phyloP scores from a whole-genome alignment of 176 grass and related monocot genomes.

The Oryza meyeriana region DNA sequence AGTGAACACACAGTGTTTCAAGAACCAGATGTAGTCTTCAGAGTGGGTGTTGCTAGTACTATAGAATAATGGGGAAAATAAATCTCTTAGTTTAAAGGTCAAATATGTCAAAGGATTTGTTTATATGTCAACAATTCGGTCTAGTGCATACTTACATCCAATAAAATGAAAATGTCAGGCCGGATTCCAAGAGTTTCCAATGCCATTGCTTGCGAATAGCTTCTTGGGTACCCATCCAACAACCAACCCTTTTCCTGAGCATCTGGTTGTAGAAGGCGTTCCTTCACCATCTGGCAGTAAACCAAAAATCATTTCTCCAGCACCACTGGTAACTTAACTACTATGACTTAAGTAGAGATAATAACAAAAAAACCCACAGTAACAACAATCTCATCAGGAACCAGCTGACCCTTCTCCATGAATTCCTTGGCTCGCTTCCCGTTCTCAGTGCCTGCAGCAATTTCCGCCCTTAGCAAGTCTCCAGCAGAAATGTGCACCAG shows the following conservation, averaged over 20 bases:
- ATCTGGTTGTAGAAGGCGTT: slow-evolving; percentile 73
- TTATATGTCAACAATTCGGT: background rate
- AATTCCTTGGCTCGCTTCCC: slow-evolving; percentile 86
- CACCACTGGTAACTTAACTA: background rate
- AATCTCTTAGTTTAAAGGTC: background rate
- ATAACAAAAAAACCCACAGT: slow-evolving; percentile 42
- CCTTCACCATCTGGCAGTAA: slow-evolving; percentile 77
- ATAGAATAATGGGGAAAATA: background rate
- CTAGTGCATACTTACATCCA: slow-evolving; percentile 62
- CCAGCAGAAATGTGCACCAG: slow-evolving; percentile 92
- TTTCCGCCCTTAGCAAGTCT: slow-evolving; percentile 90
- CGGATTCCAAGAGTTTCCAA: slow-evolving; percentile 77
- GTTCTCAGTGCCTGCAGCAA: slow-evolving; percentile 70
- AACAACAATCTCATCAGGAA: slow-evolving; percentile 88
- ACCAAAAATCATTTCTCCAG: background rate
- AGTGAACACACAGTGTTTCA: background rate
- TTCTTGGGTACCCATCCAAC: slow-evolving; percentile 96
- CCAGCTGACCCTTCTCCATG: slow-evolving; percentile 92
- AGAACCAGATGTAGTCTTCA: background rate
- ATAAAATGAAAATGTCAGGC: slow-evolving; percentile 79
- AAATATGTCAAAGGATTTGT: background rate
- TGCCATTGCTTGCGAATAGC: slow-evolving; percentile 82
- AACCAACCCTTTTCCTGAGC: slow-evolving; percentile 91
- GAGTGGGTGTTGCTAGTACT: background rate
- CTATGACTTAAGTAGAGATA: background rate